These are phyloP conservation scores for Quercus variabilis DNA, from an alignment of 306 rosid genomes.

Conservation along the genomic window DNA sequence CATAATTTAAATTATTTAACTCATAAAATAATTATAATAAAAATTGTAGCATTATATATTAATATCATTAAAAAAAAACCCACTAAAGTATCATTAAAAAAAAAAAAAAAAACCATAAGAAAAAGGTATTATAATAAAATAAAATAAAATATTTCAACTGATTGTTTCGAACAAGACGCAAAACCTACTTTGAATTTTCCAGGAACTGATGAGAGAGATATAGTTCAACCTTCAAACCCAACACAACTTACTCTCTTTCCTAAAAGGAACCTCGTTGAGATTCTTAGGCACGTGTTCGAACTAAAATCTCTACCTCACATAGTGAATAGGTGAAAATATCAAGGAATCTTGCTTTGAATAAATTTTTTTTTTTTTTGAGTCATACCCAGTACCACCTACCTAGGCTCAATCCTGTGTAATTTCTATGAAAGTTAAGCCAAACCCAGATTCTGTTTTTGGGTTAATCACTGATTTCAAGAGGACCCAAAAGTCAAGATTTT, in stretches of 20 bases:
- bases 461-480: neutral
- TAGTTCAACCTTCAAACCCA: neutral
- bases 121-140: too few relatives aligned
- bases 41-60: too few relatives aligned
- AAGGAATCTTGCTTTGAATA: neutral
- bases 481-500: neutral
- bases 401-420: conserved; percentile 14
- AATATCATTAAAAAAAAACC: neutral
- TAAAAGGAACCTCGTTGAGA: neutral
- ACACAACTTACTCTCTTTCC: neutral
- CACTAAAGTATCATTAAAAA: neutral
- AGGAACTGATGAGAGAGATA: neutral
- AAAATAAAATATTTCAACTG: neutral
- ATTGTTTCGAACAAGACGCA: conserved; percentile 1
- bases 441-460: neutral
- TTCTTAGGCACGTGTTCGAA: neutral
- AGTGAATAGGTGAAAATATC: neutral
- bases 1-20: too few relatives aligned
- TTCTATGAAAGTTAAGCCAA: neutral
- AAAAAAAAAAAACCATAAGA: neutral
- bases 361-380: conserved; percentile 1
- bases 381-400: conserved; percentile 4
- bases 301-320: neutral
- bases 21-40: too few relatives aligned
- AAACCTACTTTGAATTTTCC: neutral